Percentiles rank a stretch among this genome's conserved stretches.
Conservation (phyloP, 129 eudicot species). For the Chrysanthemum seticuspe region DNA sequence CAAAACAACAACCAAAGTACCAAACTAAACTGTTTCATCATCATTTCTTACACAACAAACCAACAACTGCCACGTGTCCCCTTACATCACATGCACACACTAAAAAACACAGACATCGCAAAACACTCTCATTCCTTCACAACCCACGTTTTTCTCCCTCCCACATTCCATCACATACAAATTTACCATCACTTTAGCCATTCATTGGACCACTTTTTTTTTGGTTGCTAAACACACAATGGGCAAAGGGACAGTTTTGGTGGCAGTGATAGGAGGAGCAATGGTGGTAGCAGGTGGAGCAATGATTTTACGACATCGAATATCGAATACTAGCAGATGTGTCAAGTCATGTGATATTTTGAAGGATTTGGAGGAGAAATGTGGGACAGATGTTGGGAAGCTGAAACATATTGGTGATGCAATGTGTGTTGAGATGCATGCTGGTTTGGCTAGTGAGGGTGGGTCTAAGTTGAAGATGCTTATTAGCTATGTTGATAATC, state of each 20-base stretch:
- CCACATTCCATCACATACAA: conserved; percentile 2
- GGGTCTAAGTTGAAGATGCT: conserved; percentile 82
- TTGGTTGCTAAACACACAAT: conserved; percentile 20
- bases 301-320: conserved; percentile 48
- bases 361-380: conserved; percentile 71
- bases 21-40: no score
- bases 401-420: conserved; percentile 75
- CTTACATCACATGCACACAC: no score
- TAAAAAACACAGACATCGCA: no score
- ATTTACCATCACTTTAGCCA: neutral
- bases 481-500: conserved; percentile 88
- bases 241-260: conserved; percentile 61
- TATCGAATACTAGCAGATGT: conserved; percentile 42
- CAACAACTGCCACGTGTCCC: no score
- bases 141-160: neutral
- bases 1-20: no score
- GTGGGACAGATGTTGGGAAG: conserved; percentile 50
- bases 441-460: conserved; percentile 84
- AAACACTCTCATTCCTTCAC: no score
- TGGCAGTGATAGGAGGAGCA: conserved; percentile 61
- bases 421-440: conserved; percentile 88
- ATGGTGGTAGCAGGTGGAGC: conserved; percentile 70
- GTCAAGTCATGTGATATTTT: conserved; percentile 47
- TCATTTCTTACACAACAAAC: no score
- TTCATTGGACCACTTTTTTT: neutral